These are phyloP conservation scores for Beauveria bassiana DNA, from an alignment of 2,329 filamentous ascomycete species.

Conservation along the genomic window DNA sequence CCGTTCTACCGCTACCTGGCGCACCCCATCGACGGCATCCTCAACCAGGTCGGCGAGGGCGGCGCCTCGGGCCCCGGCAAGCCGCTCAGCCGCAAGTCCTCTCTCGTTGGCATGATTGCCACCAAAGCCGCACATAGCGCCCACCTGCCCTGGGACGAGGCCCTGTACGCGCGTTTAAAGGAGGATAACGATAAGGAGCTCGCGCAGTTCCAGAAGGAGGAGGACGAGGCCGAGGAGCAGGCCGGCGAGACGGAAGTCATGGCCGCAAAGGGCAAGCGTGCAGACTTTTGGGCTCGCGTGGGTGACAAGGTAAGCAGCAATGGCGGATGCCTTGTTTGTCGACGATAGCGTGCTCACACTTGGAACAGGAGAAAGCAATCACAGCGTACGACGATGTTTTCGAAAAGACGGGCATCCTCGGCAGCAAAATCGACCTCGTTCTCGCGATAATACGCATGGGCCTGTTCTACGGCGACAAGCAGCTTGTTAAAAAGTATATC, in stretches of 20 bases:
- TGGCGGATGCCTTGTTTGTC: neutral
- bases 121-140: constrained; percentile 58
- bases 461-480: constrained; percentile 91
- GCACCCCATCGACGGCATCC: constrained; percentile 71
- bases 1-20: constrained; percentile 79
- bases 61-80: constrained; percentile 42
- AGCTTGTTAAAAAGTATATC: constrained; percentile 87
- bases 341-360: constrained; percentile 13
- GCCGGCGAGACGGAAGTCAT: constrained; percentile 94
- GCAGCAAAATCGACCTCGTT: constrained; percentile 94
- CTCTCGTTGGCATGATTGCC: constrained; percentile 68
- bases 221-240: constrained; percentile 91
- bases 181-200: constrained; percentile 73
- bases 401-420: constrained; percentile 94
- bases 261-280: constrained; percentile 85
- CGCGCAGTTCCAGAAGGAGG: constrained; percentile 71
- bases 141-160: constrained; percentile 83
- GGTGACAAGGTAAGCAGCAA: constrained; percentile 74
- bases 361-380: constrained; percentile 77
- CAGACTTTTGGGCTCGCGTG: constrained; percentile 91
- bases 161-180: constrained; percentile 69
- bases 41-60: constrained; percentile 68
- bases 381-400: constrained; percentile 87
- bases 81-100: constrained; percentile 58
- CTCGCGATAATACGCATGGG: constrained; percentile 93